Base-by-base conservation (phyloP, 805 yeast genomes). In the Tetrapisispora namnaoensis region DNA sequence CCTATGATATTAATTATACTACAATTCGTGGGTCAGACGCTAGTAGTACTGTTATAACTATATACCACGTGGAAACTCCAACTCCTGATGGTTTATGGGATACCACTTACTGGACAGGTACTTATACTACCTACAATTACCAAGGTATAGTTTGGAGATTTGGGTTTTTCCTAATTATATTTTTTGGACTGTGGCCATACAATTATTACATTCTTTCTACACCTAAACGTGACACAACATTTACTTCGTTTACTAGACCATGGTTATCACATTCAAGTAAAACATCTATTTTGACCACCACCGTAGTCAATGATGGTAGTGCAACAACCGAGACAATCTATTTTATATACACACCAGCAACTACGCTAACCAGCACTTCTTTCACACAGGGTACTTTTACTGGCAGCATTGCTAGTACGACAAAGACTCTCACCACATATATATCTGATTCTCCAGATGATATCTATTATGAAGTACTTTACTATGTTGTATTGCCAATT, bases 1-100 rank as follows among this genome's bases (percentile, higher is more conserved):
- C 39, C 2, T 50, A 48, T 42, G 42, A 34, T 16, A 49, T 48
- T 18, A 35, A 21, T n/a, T 36, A 18, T 14, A 35, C 39, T 4
- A 37, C 46, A n/a, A 27, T 22, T 4, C 27, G 40, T 37, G 48
- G 45, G 6, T 32, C 40, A 30, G 53, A 47, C 24, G 34, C 22
- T 13, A 13, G 4, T 35, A 21, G 37, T 17, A 48, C 49, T 11
- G 36, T 42, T n/a, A 39, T 37, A 27, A 47, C 53, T 10, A 38
- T 50, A 32, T 47, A 50, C 37, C 42, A 40, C 32, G 53, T 51
- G 13, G 53, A 48, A 43, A 48, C 49, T 1, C 53, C 53, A 37
- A 30, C 22, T 13, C 47, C 47, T 1, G 17, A 2, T 5, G 42
- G 47, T 6, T 4, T 18, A 11, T 45, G 30, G 28, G 32, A 2